These are phyloP conservation scores for Wallacemonas collosoma DNA, from an alignment of 208 protist genomes.

Conservation along the genomic window DNA sequence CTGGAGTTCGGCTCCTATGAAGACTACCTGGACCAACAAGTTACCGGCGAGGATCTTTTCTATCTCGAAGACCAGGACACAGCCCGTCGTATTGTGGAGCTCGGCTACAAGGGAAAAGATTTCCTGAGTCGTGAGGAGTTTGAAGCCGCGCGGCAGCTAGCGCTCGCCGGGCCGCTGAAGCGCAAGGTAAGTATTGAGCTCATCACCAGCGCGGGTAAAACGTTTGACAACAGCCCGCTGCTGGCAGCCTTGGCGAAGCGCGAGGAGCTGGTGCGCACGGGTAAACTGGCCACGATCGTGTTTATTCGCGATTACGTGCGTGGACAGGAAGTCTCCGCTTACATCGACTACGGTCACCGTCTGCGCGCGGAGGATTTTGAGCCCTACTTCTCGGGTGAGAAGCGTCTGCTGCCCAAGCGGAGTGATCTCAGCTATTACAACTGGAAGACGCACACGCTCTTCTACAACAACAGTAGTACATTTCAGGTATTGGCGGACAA, in stretches of 20 bases:
- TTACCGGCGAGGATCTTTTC: slow-evolving; percentile 88
- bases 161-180: slow-evolving; percentile 77
- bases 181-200: slow-evolving; percentile 83
- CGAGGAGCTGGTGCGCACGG: slow-evolving; percentile 96
- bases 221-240: slow-evolving; percentile 87
- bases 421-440: slow-evolving; percentile 98
- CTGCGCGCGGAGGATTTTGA: slow-evolving; percentile 95
- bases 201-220: slow-evolving; percentile 85
- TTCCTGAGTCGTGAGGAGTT: slow-evolving; percentile 91
- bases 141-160: slow-evolving; percentile 77
- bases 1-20: slow-evolving; percentile 89
- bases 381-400: slow-evolving; percentile 89
- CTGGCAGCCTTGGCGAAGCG: slow-evolving; percentile 93
- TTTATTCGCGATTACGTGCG: slow-evolving; percentile 97
- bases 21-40: slow-evolving; percentile 92
- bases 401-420: slow-evolving; percentile 93
- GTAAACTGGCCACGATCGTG: slow-evolving; percentile 96
- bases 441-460: slow-evolving; percentile 97
- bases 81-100: slow-evolving; percentile 96
- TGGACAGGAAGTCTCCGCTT: slow-evolving; percentile 97
- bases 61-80: slow-evolving; percentile 94
- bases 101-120: slow-evolving; percentile 95
- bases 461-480: slow-evolving; percentile 93
- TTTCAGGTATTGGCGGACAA: slow-evolving; percentile 98
- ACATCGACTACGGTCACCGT: slow-evolving; percentile 98